A percentile compares a stretch with the other conserved stretches of the same genome.
phyloP scores from a whole-genome alignment of 805 yeast genomes.

The Barnettozyma californica region DNA sequence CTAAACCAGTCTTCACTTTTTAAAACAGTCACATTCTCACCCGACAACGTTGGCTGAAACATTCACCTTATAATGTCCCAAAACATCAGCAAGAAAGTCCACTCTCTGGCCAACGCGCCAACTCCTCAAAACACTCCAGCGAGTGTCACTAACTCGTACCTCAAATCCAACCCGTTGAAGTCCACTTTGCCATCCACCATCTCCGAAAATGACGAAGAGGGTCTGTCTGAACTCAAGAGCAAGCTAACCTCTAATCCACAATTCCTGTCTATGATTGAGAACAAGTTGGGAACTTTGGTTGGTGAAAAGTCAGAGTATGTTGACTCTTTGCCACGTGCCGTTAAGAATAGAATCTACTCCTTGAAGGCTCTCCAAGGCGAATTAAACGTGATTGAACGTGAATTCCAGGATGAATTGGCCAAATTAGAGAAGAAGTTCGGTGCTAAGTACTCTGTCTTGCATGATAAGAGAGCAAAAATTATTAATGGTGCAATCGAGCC shows the following conservation, averaged over 20 bases:
- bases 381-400: slow-evolving; percentile 80
- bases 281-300: slow-evolving; percentile 75
- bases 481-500: slow-evolving; percentile 75
- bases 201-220: slow-evolving; percentile 55
- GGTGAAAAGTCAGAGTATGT: slow-evolving; percentile 88
- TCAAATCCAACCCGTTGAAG: slow-evolving; percentile 46
- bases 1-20: background rate
- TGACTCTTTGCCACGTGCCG: slow-evolving; percentile 62
- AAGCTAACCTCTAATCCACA: slow-evolving; percentile 76
- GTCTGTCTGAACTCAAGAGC: slow-evolving; percentile 24
- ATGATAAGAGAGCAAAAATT: slow-evolving; percentile 64
- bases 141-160: slow-evolving; percentile 67
- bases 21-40: background rate
- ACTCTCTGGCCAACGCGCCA: slow-evolving; percentile 86
- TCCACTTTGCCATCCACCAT: slow-evolving; percentile 62
- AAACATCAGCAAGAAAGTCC: slow-evolving; percentile 73
- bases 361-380: slow-evolving; percentile 76
- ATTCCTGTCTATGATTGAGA: slow-evolving; percentile 81
- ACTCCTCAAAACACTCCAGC: slow-evolving; percentile 99
- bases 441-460: slow-evolving; percentile 68
- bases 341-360: slow-evolving; percentile 74
- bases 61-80: slow-evolving; percentile 55
- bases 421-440: slow-evolving; percentile 80
- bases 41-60: background rate
- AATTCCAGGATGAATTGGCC: slow-evolving; percentile 84